Conservation (phyloP, 106 monocot species). For the Agapanthus africanus region DNA sequence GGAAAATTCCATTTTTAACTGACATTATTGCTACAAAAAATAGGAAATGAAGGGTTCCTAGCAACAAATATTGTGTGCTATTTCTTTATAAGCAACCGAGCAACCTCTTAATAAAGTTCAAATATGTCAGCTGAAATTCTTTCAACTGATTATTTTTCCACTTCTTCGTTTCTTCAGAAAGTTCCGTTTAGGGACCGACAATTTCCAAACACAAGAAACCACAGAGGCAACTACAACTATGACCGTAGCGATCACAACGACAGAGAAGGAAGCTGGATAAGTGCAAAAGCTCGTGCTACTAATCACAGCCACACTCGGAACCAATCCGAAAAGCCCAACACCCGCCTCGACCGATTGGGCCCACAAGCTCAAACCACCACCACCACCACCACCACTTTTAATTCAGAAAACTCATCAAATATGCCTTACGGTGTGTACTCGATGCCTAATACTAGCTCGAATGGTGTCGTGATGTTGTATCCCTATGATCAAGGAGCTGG, state of each 20-base stretch:
- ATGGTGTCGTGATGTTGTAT: conserved; percentile 51
- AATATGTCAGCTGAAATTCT: neutral
- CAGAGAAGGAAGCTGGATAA: conserved; percentile 64
- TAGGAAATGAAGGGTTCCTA: too few species aligned
- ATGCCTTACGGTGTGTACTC: conserved; percentile 32
- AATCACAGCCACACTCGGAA: conserved; percentile 29
- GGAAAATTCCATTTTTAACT: too few species aligned
- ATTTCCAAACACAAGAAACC: conserved; percentile 39
- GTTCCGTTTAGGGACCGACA: conserved; percentile 45
- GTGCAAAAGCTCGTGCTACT: conserved; percentile 33
- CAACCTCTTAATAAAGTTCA: neutral
- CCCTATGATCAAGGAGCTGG: conserved; percentile 35
- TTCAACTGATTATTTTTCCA: neutral
- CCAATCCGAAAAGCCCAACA: conserved; percentile 33
- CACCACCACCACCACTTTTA: conserved; percentile 15
- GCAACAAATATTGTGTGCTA: too few species aligned
- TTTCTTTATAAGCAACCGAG: neutral
- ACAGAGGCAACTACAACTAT: conserved; percentile 38
- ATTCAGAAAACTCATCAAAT: conserved; percentile 22
- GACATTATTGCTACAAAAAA: too few species aligned
- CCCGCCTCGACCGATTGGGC: conserved; percentile 17
- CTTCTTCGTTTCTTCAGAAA: conserved; percentile 33
- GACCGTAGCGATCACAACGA: conserved; percentile 31
- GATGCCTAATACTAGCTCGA: conserved; percentile 26
- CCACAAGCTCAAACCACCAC: conserved; percentile 20